These are phyloP conservation scores for Aphanocladium album DNA, from an alignment of 2,329 filamentous ascomycete species.

Conservation along the genomic window DNA sequence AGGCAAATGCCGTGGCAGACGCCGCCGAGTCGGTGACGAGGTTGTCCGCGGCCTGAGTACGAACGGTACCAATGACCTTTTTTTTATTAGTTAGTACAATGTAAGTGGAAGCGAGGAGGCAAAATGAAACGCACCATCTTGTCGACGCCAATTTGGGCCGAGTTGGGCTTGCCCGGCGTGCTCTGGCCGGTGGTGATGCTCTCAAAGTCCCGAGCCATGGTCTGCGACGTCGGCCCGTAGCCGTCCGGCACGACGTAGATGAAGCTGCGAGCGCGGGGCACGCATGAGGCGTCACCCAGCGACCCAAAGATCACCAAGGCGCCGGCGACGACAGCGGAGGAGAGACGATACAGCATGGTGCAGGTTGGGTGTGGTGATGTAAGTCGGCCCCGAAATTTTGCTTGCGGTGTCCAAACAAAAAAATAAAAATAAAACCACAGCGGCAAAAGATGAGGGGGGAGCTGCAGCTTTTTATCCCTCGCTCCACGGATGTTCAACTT, in stretches of 20 bases:
- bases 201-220: slow-evolving; percentile 23
- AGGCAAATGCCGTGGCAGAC: slow-evolving; percentile 21
- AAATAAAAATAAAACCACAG: background rate
- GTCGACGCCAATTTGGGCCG: slow-evolving; percentile 19
- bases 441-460: background rate
- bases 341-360: background rate
- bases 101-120: no score
- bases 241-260: slow-evolving; percentile 30
- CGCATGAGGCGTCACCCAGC: background rate
- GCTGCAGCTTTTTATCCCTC: background rate
- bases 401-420: background rate
- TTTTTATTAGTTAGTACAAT: background rate
- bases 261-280: slow-evolving; percentile 16
- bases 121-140: slow-evolving; percentile 16
- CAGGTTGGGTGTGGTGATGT: background rate
- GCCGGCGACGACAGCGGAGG: background rate
- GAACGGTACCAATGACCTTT: slow-evolving; percentile 19
- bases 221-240: slow-evolving; percentile 26
- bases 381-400: no score
- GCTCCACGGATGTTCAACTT: background rate
- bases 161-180: slow-evolving; percentile 16
- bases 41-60: slow-evolving; percentile 19
- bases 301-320: background rate
- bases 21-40: slow-evolving; percentile 22
- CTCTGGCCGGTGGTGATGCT: slow-evolving; percentile 17